Evolutionary conservation across 2,329 filamentous ascomycete species (phyloP).

Genomic region (Albophoma yamanashiensis): DNA sequence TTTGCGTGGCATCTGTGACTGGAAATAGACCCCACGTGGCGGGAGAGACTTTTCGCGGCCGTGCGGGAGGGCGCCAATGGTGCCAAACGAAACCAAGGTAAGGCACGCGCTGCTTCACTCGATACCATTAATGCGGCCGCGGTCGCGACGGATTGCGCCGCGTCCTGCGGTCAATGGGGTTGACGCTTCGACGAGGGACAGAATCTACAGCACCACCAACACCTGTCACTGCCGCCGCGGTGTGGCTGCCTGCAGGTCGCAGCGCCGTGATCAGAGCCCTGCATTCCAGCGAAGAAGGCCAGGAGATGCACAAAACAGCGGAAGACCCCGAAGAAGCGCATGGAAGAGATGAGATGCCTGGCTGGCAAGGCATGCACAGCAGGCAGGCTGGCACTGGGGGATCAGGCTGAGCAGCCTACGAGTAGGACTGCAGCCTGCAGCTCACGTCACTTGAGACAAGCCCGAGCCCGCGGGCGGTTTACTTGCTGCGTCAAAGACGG

Average conservation of each 20-base stretch:
- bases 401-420: neutral
- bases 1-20: neutral
- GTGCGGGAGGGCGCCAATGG: neutral
- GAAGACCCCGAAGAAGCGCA: neutral
- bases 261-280: neutral
- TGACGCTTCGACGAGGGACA: neutral
- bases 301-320: neutral
- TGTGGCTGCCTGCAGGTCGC: neutral
- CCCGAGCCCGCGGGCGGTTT: neutral
- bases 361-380: neutral
- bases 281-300: neutral
- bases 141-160: neutral
- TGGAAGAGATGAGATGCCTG: neutral
- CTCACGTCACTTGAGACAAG: neutral
- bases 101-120: neutral
- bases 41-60: neutral
- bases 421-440: neutral
- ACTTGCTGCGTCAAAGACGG: neutral
- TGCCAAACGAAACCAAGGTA: neutral
- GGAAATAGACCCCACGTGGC: slow-evolving; percentile 1
- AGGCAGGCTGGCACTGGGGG: neutral
- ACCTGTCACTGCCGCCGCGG: neutral
- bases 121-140: neutral
- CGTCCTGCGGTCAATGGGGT: neutral
- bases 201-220: neutral